A percentile compares a stretch with the other conserved stretches of the same genome.
These are phyloP conservation scores for Canariomyces notabilis DNA, from an alignment of 2,329 filamentous ascomycete species.

Conservation along the genomic window DNA sequence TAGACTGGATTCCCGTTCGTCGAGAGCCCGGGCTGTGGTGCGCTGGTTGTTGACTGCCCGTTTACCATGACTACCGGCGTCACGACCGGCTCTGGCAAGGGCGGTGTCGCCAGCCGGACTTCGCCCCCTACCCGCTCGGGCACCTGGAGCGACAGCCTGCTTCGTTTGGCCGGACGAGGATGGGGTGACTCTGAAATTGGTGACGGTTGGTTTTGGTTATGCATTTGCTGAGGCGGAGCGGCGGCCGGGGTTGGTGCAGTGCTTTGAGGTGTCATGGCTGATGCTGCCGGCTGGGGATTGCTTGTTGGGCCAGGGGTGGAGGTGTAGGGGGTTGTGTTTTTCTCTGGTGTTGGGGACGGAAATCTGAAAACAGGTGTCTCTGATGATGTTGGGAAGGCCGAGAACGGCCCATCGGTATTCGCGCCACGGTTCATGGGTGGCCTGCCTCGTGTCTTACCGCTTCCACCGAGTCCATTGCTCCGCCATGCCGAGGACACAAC, in stretches of 20 bases:
- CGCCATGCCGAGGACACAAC: slow-evolving; percentile 91
- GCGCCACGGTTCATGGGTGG: slow-evolving; percentile 67
- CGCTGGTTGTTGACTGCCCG: slow-evolving; percentile 26
- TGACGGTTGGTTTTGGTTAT: slow-evolving; percentile 3
- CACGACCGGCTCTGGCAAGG: slow-evolving; percentile 11
- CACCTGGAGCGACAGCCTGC: slow-evolving; percentile 56
- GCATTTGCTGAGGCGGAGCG: not conserved
- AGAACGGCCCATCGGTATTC: slow-evolving; percentile 54
- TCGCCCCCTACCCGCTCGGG: slow-evolving; percentile 37
- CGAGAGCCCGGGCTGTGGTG: not conserved
- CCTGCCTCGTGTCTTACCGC: slow-evolving; percentile 70
- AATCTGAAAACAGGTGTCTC: slow-evolving; percentile 49
- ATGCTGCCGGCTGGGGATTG: slow-evolving; percentile 1
- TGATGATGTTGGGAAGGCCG: slow-evolving; percentile 53
- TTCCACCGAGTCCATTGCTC: slow-evolving; percentile 54
- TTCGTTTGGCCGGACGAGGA: slow-evolving; percentile 33
- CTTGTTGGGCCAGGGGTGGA: slow-evolving; percentile 1
- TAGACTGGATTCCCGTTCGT: not conserved
- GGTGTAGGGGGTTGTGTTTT: not conserved
- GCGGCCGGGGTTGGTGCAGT: slow-evolving; percentile 1
- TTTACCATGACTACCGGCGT: slow-evolving; percentile 30
- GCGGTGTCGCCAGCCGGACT: slow-evolving; percentile 31
- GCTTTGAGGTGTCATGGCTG: not conserved
- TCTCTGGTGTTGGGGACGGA: slow-evolving; percentile 20
- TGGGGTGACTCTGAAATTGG: slow-evolving; percentile 17